Evolutionary conservation across 257 asterid genomes (phyloP).

Genomic region (Gentiana macrophylla): DNA sequence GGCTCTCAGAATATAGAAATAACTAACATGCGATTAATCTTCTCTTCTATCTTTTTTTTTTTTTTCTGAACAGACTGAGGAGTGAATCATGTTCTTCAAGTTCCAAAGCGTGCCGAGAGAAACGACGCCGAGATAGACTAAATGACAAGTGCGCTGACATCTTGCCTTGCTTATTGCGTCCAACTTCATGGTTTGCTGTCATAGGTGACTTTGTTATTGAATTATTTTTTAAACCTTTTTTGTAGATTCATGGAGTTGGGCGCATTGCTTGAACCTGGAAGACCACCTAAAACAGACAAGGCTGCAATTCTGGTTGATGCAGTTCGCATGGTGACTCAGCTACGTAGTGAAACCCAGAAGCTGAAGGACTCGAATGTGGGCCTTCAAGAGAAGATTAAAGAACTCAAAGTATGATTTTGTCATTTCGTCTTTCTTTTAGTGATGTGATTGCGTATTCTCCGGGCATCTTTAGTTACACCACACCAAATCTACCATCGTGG

Average conservation of each 20-base stretch:
- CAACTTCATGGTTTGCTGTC: constrained; percentile 9
- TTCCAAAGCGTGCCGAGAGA: constrained; percentile 96
- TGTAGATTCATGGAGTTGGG: constrained; percentile 71
- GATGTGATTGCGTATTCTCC: not conserved
- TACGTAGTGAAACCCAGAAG: constrained; percentile 71
- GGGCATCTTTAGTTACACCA: not conserved
- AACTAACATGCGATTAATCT: not conserved
- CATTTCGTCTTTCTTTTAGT: not conserved
- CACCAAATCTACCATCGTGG: no score
- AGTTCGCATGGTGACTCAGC: constrained; percentile 73
- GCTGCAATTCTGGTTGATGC: constrained; percentile 83
- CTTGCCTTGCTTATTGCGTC: constrained; percentile 3
- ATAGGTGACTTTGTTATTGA: constrained; percentile 10
- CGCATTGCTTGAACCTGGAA: constrained; percentile 86
- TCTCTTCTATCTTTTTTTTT: not conserved
- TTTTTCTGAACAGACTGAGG: constrained; percentile 32
- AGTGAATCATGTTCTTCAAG: constrained; percentile 56
- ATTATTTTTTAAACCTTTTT: not conserved
- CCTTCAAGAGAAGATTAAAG: constrained; percentile 84
- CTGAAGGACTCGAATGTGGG: constrained; percentile 63
- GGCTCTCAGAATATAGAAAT: no score
- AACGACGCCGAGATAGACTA: constrained; percentile 73
- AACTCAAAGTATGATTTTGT: constrained; percentile 52
- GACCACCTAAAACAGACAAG: constrained; percentile 87
- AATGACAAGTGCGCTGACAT: constrained; percentile 58